Evolutionary conservation across 2,329 filamentous ascomycete species (phyloP).

Genomic region (Biscogniauxia marginata): DNA sequence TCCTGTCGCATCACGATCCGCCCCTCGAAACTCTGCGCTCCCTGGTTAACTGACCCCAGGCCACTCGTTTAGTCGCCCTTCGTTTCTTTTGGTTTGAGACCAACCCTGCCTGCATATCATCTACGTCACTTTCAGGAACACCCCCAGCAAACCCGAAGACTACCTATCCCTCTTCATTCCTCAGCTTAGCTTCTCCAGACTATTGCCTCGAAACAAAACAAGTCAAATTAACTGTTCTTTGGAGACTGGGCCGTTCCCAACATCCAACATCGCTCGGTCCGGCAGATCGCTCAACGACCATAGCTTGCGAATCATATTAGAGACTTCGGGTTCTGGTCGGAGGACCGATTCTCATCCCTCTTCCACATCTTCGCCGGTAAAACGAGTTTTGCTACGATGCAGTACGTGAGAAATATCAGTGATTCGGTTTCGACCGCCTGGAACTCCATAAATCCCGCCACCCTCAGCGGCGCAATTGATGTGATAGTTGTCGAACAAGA

Average conservation of each 20-base stretch:
- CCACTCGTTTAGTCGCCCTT: neutral
- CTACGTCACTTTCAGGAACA: neutral
- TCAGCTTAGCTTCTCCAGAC: neutral
- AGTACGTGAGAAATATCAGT: conserved; percentile 95
- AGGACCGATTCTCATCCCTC: neutral
- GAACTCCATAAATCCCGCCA: conserved; percentile 99
- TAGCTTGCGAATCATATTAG: neutral
- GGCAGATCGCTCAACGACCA: neutral
- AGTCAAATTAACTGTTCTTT: neutral
- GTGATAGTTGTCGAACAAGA: conserved; percentile 97
- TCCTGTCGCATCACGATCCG: neutral
- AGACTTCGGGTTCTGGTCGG: neutral
- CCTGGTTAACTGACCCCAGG: too few species aligned
- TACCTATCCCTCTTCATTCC: neutral
- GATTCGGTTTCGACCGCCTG: conserved; percentile 97
- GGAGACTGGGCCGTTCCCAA: neutral
- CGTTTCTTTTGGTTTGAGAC: neutral
- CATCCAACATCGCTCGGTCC: neutral
- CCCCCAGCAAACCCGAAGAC: neutral
- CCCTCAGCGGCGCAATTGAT: conserved; percentile 95
- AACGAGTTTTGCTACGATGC: conserved; percentile 61
- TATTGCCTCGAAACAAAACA: neutral
- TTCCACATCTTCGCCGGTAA: neutral
- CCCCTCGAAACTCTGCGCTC: neutral
- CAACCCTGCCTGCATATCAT: neutral